A percentile compares a stretch with the other conserved stretches of the same genome.
Evolutionary conservation across 2,329 filamentous ascomycete genomes (phyloP).

Genomic region (Falciphora oryzae): DNA sequence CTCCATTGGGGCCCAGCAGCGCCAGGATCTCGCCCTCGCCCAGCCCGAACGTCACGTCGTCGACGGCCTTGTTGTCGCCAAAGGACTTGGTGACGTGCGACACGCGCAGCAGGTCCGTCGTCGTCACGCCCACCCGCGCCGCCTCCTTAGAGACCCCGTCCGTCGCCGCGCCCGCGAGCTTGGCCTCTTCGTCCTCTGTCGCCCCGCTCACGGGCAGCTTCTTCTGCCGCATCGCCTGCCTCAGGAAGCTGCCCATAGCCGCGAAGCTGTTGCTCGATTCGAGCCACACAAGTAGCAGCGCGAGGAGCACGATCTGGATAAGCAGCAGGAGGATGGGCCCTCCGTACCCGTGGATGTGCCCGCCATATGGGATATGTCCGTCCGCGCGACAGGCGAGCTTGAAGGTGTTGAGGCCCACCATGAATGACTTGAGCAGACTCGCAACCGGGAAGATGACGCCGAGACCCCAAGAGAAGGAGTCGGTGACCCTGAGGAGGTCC

Average conservation of each 20-base stretch:
- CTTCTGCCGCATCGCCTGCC: neutral
- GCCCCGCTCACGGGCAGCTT: constrained; percentile 21
- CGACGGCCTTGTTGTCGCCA: constrained; percentile 67
- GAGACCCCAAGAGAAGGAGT: constrained; percentile 69
- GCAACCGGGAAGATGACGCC: constrained; percentile 73
- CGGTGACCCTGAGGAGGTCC: constrained; percentile 57
- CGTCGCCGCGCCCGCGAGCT: constrained; percentile 30
- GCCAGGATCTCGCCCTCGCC: constrained; percentile 79
- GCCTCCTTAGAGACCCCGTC: constrained; percentile 63
- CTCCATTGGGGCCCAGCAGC: constrained; percentile 83
- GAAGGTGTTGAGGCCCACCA: constrained; percentile 77
- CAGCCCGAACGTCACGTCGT: constrained; percentile 81
- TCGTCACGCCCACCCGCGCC: constrained; percentile 38
- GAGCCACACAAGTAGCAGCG: constrained; percentile 68
- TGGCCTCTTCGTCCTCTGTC: constrained; percentile 16
- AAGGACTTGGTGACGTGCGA: constrained; percentile 77
- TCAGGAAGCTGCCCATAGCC: constrained; percentile 38
- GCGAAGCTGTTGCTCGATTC: constrained; percentile 67
- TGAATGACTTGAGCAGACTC: constrained; percentile 50
- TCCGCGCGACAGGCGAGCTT: constrained; percentile 67
- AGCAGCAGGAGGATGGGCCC: constrained; percentile 80
- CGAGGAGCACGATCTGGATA: constrained; percentile 65
- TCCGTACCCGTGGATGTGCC: constrained; percentile 68
- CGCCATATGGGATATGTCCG: constrained; percentile 60
- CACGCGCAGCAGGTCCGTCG: constrained; percentile 65